Evolutionary conservation across 139 green algal species (phyloP).

Genomic region (Pseudopediastrum boryanum): DNA sequence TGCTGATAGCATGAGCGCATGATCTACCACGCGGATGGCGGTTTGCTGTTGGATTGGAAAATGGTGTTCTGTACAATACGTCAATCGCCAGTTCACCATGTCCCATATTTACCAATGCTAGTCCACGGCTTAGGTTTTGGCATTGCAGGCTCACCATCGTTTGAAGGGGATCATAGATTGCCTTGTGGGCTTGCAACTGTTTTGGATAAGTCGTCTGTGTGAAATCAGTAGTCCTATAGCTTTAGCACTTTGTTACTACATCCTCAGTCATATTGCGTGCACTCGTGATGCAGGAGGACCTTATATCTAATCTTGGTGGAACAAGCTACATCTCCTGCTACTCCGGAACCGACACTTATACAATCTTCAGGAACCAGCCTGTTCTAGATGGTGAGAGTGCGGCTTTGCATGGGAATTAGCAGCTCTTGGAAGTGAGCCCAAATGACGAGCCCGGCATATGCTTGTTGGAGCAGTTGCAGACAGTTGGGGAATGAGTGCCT

Average conservation of each 20-base stretch:
- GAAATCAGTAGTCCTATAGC: not conserved
- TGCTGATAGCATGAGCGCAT: no score
- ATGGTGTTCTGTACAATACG: no score
- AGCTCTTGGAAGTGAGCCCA: not conserved
- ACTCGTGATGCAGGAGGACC: not conserved
- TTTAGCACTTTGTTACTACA: not conserved
- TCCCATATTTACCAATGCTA: not conserved
- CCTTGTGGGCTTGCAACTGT: not conserved
- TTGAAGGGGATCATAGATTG: not conserved
- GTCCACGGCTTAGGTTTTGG: not conserved
- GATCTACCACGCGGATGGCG: no score
- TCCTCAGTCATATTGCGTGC: not conserved
- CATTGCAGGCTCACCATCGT: not conserved
- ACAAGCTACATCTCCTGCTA: slow-evolving; percentile 7
- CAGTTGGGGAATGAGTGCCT: not conserved
- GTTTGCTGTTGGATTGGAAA: no score
- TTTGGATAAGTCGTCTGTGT: not conserved
- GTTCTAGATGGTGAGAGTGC: not conserved
- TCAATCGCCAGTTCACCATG: no score
- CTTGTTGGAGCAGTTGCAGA: not conserved
- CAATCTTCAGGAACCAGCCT: slow-evolving; percentile 17
- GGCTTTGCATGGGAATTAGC: not conserved
- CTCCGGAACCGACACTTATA: slow-evolving; percentile 1
- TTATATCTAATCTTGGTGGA: not conserved
- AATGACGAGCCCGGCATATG: no score